These are phyloP conservation scores for Inga laurina DNA, from an alignment of 306 rosid species.

Conservation along the genomic window DNA sequence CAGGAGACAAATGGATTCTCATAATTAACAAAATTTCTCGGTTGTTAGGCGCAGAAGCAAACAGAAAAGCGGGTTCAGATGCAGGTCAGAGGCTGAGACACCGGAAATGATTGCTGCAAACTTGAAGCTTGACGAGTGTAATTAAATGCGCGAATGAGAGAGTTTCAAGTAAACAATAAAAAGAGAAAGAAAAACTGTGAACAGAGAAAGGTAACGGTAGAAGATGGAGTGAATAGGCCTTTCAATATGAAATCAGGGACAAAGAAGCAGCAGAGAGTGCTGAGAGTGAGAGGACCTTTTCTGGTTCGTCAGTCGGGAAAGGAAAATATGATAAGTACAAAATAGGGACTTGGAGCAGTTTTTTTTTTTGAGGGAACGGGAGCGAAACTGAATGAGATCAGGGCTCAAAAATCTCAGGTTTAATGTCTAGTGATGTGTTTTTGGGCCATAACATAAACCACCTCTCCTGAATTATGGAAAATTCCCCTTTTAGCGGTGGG, in stretches of 20 bases:
- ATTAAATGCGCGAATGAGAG: neutral
- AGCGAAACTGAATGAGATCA: neutral
- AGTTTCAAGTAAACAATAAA: neutral
- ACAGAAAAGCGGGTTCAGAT: constrained; percentile 3
- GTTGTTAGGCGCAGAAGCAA: neutral
- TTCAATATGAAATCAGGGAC: neutral
- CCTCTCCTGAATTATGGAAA: no score
- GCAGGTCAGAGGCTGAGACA: neutral
- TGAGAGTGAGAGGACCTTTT: neutral
- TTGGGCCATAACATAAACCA: no score
- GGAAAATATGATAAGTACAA: neutral
- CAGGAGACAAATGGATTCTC: neutral
- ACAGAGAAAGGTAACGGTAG: neutral
- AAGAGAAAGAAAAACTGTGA: neutral
- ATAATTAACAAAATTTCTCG: neutral
- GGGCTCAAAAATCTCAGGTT: neutral
- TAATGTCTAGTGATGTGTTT: neutral
- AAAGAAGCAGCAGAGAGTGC: neutral
- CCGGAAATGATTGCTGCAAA: neutral
- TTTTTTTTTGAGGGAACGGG: no score
- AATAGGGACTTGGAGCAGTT: neutral
- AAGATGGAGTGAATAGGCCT: neutral
- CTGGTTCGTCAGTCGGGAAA: neutral
- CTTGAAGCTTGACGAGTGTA: neutral
- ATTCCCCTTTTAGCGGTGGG: no score